Evolutionary conservation across 1,284 basidiomycete species (phyloP).

Genomic region (Pseudozyma flocculosa): DNA sequence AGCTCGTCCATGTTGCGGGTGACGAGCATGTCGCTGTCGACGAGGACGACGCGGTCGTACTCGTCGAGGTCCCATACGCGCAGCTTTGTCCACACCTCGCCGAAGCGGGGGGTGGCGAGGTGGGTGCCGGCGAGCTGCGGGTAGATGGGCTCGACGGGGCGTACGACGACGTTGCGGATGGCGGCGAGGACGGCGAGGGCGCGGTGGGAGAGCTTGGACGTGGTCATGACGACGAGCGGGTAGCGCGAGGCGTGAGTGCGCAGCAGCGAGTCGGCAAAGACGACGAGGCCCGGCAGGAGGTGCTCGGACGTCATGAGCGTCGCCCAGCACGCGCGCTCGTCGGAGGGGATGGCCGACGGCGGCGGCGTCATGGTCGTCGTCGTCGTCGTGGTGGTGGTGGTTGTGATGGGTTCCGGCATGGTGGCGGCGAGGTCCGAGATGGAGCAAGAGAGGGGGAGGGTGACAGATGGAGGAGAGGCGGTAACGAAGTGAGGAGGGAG

Average conservation of each 20-base stretch:
- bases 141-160: conserved; percentile 32
- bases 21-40: conserved; percentile 91
- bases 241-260: conserved; percentile 25
- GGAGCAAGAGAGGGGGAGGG: too few species aligned
- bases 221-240: conserved; percentile 47
- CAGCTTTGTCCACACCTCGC: conserved; percentile 56
- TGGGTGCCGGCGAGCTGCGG: conserved; percentile 12
- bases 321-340: too few species aligned
- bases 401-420: too few species aligned
- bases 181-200: conserved; percentile 16
- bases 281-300: conserved; percentile 41
- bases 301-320: conserved; percentile 47
- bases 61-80: conserved; percentile 48
- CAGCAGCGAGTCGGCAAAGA: conserved; percentile 42
- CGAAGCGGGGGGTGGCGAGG: conserved; percentile 38
- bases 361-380: too few species aligned
- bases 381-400: too few species aligned
- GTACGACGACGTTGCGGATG: conserved; percentile 29
- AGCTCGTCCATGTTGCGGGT: conserved; percentile 87
- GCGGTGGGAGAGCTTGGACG: conserved; percentile 20
- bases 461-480: too few species aligned
- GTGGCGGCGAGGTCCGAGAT: too few species aligned
- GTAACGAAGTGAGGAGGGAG: too few species aligned
- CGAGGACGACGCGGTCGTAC: conserved; percentile 72
- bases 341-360: too few species aligned